A percentile compares a stretch with the other conserved stretches of the same genome.
Evolutionary conservation across 192 early-diverging fungal species (phyloP).

Genomic region (Coemansia asiatica): DNA sequence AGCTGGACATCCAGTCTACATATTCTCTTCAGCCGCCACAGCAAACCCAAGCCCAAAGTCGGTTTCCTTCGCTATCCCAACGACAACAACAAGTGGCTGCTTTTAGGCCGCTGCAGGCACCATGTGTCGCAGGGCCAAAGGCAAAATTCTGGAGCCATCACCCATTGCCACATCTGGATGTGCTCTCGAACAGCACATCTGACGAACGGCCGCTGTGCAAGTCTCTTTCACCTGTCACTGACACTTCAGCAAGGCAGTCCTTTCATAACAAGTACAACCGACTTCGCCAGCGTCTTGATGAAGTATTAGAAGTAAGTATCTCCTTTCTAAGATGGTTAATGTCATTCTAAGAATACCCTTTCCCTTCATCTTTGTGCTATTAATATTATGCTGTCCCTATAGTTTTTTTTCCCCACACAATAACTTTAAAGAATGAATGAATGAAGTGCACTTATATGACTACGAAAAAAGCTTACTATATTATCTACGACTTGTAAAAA

Average conservation of each 20-base stretch:
- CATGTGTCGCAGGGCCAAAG: neutral
- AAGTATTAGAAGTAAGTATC: slow-evolving; percentile 33
- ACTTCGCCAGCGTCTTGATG: slow-evolving; percentile 26
- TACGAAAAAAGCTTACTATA: too few species aligned
- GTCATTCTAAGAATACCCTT: too few species aligned
- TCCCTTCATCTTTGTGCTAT: too few species aligned
- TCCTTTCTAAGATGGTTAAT: too few species aligned
- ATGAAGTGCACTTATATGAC: neutral
- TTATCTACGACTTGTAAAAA: too few species aligned
- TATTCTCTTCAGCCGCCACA: neutral
- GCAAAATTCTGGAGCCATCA: neutral
- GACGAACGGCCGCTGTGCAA: neutral
- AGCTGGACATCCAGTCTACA: neutral
- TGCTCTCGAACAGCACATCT: neutral
- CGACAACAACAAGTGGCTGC: neutral
- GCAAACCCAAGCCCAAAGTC: neutral
- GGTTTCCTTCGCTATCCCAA: neutral
- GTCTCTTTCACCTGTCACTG: slow-evolving; percentile 1
- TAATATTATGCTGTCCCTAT: too few species aligned
- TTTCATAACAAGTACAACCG: slow-evolving; percentile 14
- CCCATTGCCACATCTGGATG: neutral
- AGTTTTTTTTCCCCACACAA: too few species aligned
- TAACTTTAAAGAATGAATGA: neutral
- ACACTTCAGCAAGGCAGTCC: neutral
- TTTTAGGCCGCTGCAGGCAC: neutral